Evolutionary conservation across 441 rosid genomes (phyloP), one percentile per base, ranked within the genome.

Genomic region (Croton setiger): DNA sequence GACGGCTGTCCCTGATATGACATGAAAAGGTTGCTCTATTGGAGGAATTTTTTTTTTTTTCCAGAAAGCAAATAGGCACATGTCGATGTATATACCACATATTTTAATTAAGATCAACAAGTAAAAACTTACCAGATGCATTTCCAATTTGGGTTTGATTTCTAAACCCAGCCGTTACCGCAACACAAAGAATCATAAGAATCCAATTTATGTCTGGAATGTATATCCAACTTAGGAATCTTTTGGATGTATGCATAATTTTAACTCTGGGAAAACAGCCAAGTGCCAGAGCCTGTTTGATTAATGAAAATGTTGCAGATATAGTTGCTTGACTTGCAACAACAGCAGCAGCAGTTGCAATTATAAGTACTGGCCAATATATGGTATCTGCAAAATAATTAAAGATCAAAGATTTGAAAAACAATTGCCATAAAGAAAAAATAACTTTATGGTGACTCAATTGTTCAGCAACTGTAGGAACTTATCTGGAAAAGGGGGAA

Each of bases 281-380:
- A 35, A 80, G 95, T 7, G 98, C 88, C 56, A 85, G 92, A 2
- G 98, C 96, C 76, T 93, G 98, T 83, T 93, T 93, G 76, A 91
- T 77, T 75, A 93, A 80, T 7, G 98, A 91, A 78, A 91, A 93
- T 5, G 98, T 91, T 58, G 97, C 98, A 0, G 98, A 83, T 67
- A 93, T 91, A 1, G 94, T 91, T 63, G 98, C 98, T 79, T 93
- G 98, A 80, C 98, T 93, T 18, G 97, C 98, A 65, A 93, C 98
- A 13, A 87, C 74, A 57, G 98, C 98, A 60, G 98, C 96, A 21
- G 92, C 93, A 69, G 98, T 88, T 5, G 98, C 97, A 13, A 86
- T 77, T 52, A 91, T 15, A 71, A 93, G 88, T 82, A 93, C 88
- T 1, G 96, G 97, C 98, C 98, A 93, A 74, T 91, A 93, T 75